A percentile compares a stretch with the other conserved stretches of the same genome.
These are phyloP conservation scores for Hemerocallis citrina DNA, from an alignment of 106 monocot species.

Conservation along the genomic window DNA sequence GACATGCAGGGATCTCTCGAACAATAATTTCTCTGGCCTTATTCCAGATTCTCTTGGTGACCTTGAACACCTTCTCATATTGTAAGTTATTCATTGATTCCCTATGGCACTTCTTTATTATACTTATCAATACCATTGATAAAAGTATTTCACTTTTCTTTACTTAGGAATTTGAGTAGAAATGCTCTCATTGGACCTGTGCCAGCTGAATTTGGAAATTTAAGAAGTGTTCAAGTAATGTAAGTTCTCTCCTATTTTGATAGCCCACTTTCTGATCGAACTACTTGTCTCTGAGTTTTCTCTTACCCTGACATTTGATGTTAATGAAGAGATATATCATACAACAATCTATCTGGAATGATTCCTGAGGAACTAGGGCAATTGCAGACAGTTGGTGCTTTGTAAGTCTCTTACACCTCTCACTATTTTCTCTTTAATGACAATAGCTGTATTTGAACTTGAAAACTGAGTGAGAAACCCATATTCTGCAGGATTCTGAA, in stretches of 20 bases:
- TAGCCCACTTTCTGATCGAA: not conserved
- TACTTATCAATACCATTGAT: not conserved
- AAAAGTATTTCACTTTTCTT: not conserved
- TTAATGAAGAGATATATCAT: slow-evolving; percentile 73
- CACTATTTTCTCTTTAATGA: too few species aligned
- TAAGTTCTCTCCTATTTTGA: slow-evolving; percentile 20
- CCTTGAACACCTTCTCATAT: slow-evolving; percentile 90
- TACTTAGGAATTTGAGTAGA: slow-evolving; percentile 69
- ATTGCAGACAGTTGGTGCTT: slow-evolving; percentile 63
- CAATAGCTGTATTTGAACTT: too few species aligned
- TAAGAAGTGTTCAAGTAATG: slow-evolving; percentile 95
- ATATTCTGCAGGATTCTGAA: slow-evolving; percentile 59
- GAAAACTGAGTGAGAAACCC: too few species aligned
- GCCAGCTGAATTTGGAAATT: slow-evolving; percentile 85
- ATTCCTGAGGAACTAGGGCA: slow-evolving; percentile 89
- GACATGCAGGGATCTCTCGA: slow-evolving; percentile 69
- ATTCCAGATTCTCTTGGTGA: slow-evolving; percentile 87
- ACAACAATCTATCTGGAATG: slow-evolving; percentile 71
- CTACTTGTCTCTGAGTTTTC: too few species aligned
- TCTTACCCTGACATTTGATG: too few species aligned
- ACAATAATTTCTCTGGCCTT: slow-evolving; percentile 66
- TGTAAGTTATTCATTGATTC: too few species aligned
- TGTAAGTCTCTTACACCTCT: slow-evolving; percentile 46
- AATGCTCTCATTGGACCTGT: slow-evolving; percentile 52
- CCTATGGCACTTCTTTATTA: too few species aligned